Conservation (phyloP, 2,329 filamentous ascomycete genomes). For the Verticillium nubilum region DNA sequence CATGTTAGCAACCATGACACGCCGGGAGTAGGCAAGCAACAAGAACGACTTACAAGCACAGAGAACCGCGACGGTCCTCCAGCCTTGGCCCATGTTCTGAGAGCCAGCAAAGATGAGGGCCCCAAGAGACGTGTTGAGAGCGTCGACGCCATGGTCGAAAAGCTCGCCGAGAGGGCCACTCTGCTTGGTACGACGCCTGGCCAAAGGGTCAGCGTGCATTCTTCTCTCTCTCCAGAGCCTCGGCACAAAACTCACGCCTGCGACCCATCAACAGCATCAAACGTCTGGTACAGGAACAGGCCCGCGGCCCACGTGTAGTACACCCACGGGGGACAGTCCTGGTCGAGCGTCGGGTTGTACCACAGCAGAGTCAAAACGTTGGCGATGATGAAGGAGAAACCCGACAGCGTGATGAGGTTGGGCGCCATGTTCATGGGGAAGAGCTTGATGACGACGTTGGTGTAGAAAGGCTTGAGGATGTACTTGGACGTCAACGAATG, state of each 20-base stretch:
- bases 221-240: background rate
- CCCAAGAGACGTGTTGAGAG: conserved; percentile 91
- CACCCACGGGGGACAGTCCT: conserved; percentile 91
- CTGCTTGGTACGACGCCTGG: conserved; percentile 77
- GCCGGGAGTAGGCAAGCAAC: background rate
- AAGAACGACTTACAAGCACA: conserved; percentile 63
- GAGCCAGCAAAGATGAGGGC: conserved; percentile 86
- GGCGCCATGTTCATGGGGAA: conserved; percentile 96
- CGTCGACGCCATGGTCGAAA: conserved; percentile 97
- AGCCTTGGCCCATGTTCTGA: conserved; percentile 89
- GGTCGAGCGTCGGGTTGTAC: conserved; percentile 92
- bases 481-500: conserved; percentile 87
- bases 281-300: conserved; percentile 94
- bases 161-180: conserved; percentile 92
- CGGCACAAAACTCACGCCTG: conserved; percentile 69
- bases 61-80: conserved; percentile 77
- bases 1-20: background rate
- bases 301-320: conserved; percentile 89
- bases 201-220: background rate
- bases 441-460: conserved; percentile 84
- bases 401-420: conserved; percentile 81
- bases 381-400: conserved; percentile 81
- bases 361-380: conserved; percentile 91
- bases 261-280: conserved; percentile 91
- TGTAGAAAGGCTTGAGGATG: conserved; percentile 97